Evolutionary conservation across 805 yeast species (phyloP).

Genomic region (Candida awuae): DNA sequence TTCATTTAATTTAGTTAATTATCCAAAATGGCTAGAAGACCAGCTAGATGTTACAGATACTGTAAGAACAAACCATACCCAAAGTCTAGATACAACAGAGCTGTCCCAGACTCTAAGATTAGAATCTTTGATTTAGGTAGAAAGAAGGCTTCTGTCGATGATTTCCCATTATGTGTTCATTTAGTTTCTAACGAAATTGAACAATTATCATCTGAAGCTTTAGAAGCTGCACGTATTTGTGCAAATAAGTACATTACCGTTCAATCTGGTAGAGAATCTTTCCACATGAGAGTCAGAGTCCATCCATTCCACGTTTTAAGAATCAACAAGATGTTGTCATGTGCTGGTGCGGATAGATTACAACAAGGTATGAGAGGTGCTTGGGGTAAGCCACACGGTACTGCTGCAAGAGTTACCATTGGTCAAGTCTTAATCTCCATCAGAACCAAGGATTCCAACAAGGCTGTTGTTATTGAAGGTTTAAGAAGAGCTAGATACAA

Average conservation of each 20-base stretch:
- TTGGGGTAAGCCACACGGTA: conserved; percentile 99
- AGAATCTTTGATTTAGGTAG: conserved; percentile 99
- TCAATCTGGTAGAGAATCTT: conserved; percentile 96
- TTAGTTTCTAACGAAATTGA: conserved; percentile 98
- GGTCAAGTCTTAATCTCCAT: conserved; percentile 98
- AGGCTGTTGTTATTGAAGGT: conserved; percentile 96
- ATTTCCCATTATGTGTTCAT: conserved; percentile 99
- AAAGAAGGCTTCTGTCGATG: conserved; percentile 99
- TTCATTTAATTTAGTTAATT: conserved; percentile 11
- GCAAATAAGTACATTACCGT: conserved; percentile 99
- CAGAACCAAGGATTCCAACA: conserved; percentile 97
- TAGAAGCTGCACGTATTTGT: conserved; percentile 99
- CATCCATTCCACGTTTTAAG: conserved; percentile 99
- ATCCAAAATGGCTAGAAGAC: conserved; percentile 98
- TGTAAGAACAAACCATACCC: conserved; percentile 99
- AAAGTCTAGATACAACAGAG: conserved; percentile 99
- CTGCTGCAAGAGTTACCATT: conserved; percentile 98
- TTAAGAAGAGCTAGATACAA: conserved; percentile 99
- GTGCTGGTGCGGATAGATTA: conserved; percentile 99
- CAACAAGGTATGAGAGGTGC: conserved; percentile 99
- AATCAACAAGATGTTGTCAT: conserved; percentile 99
- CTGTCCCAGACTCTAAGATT: conserved; percentile 99
- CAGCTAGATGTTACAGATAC: conserved; percentile 99
- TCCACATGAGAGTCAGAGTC: conserved; percentile 99
- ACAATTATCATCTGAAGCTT: conserved; percentile 99